Conservation (phyloP, 2,329 filamentous ascomycete genomes). For the Zasmidium angulare region DNA sequence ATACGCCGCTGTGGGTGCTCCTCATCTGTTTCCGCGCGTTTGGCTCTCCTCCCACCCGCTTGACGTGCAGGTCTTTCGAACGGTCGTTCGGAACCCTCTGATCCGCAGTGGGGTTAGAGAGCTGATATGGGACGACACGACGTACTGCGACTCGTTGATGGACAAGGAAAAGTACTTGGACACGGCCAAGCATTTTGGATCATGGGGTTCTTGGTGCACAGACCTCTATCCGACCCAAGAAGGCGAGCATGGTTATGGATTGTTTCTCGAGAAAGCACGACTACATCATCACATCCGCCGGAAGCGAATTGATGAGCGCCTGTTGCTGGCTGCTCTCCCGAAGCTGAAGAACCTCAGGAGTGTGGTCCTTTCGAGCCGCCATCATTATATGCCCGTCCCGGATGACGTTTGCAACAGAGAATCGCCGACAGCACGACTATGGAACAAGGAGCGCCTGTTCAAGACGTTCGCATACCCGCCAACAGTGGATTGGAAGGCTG, state of each 20-base stretch:
- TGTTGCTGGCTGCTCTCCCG: not conserved
- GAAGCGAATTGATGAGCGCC: not conserved
- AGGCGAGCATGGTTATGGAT: not conserved
- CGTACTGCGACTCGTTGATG: not conserved
- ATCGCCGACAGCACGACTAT: not conserved
- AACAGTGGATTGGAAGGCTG: not conserved
- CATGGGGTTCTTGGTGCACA: not conserved
- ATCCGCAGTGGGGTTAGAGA: not conserved
- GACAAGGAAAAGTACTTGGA: not conserved
- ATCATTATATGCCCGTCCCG: not conserved
- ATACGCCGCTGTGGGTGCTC: not conserved
- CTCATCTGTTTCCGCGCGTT: not conserved
- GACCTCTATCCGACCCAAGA: not conserved
- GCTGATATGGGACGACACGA: conserved; percentile 5
- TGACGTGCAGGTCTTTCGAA: not conserved
- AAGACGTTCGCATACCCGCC: not conserved
- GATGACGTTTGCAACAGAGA: not conserved
- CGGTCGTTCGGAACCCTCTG: not conserved
- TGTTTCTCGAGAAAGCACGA: not conserved
- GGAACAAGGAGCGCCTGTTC: not conserved
- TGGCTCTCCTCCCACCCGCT: conserved; percentile 2
- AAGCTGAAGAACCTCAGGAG: not conserved
- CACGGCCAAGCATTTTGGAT: not conserved
- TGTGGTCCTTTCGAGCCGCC: not conserved
- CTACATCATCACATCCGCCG: not conserved